These are phyloP conservation scores for Allantophomopsis cytisporea DNA, from an alignment of 2,329 filamentous ascomycete species.

Conservation along the genomic window DNA sequence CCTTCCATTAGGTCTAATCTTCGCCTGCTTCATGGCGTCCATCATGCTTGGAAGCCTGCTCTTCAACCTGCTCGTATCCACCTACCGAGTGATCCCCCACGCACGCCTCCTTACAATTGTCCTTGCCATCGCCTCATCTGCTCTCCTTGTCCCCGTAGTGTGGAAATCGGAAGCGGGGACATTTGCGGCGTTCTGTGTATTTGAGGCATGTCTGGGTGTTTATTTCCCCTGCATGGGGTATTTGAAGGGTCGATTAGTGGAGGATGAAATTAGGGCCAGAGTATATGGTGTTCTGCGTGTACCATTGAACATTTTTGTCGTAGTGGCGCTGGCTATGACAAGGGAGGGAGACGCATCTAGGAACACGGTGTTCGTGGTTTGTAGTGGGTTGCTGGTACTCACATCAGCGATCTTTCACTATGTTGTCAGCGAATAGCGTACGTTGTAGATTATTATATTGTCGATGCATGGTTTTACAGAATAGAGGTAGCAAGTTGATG, in stretches of 20 bases:
- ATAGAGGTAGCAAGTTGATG: no score
- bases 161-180: constrained; percentile 26
- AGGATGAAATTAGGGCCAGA: constrained; percentile 35
- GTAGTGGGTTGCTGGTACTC: constrained; percentile 14
- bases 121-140: constrained; percentile 22
- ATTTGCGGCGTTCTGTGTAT: constrained; percentile 42
- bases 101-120: constrained; percentile 22
- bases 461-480: no score
- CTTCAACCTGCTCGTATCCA: constrained; percentile 25
- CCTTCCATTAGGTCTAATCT: constrained; percentile 34
- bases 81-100: constrained; percentile 13
- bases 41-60: constrained; percentile 44
- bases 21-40: constrained; percentile 42
- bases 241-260: constrained; percentile 38
- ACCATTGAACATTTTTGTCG: constrained; percentile 43
- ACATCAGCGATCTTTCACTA: constrained; percentile 12
- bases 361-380: constrained; percentile 17
- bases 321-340: constrained; percentile 30
- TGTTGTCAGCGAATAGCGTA: constrained; percentile 7
- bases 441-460: no score
- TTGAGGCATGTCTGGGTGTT: constrained; percentile 41
- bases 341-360: constrained; percentile 24
- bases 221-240: constrained; percentile 43
- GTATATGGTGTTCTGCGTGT: constrained; percentile 44
- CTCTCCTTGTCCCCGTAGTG: constrained; percentile 27